Evolutionary conservation across 352 stramenopile species (phyloP), one percentile per base, ranked within the genome.

Genomic region (Phytophthora uliginosa): DNA sequence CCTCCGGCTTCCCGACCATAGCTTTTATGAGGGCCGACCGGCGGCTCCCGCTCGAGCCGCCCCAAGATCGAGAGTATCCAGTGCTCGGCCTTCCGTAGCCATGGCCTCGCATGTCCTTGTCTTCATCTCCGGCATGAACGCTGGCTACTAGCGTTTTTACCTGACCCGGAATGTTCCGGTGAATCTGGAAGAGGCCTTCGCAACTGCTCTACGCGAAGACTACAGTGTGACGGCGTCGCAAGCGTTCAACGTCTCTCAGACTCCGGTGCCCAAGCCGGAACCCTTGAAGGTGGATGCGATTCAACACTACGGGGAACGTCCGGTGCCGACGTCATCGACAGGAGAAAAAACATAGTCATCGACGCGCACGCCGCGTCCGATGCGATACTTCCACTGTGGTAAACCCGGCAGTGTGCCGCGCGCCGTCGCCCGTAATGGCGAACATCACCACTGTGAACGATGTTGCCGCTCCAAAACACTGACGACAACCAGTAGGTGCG

Each of bases 391-490:
- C 3, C 26, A 2, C 26, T 31, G 26, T 31, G 24, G 24, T 3
- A 28, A 28, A 28, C 24, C 24, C 24, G 18, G 18, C 36, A 20
- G 65, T 71, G 22, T 76, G 85, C 77, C 62, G 79, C 79, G 34
- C 81, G 83, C 42, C 69, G 71, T 4, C 42, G 31, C 71, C 1
- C 3, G 24, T 28, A 7, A 38, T 31, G 0, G 20, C 24, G 24
- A 3, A 28, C 24, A 28, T 28, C 24, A 28, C 24, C 24, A 28
- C 24, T 24, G n/a, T n/a, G n/a, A 20, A 31, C 40, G 52, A 63
- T 40, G 17, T 26, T 22, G n/a, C 34, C 34, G 38, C 5, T 13
- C 20, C 38, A 62, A 66, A 62, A 73, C 57, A 62, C 36, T 50
- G 5, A 10, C n/a, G 38, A 53, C 55, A 53, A 63, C 45, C 59